A percentile compares a stretch with the other conserved stretches of the same genome.
Evolutionary conservation across 1,284 basidiomycete genomes (phyloP).

Genomic region (Fistulina hepatica): DNA sequence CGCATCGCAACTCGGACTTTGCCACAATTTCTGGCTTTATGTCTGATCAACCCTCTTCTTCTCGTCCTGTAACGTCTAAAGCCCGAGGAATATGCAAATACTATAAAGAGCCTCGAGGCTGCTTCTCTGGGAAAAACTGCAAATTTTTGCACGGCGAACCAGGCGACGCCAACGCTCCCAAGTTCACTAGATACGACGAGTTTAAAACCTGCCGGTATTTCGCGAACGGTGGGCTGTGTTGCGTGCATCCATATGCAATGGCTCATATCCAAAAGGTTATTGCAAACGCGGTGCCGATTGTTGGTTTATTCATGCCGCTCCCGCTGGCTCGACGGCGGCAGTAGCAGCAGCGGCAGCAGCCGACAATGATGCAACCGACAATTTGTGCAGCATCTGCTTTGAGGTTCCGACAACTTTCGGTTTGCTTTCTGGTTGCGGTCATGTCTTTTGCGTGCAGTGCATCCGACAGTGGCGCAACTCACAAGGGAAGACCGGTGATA

Average conservation of each 20-base stretch:
- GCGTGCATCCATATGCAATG: neutral
- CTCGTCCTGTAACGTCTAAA: slow-evolving; percentile 49
- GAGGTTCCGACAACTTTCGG: slow-evolving; percentile 60
- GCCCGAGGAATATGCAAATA: slow-evolving; percentile 55
- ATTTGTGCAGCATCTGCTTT: slow-evolving; percentile 58
- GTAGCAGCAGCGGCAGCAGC: slow-evolving; percentile 17
- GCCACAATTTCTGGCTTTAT: too few relatives aligned
- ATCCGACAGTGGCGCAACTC: slow-evolving; percentile 62
- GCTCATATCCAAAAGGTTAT: slow-evolving; percentile 32
- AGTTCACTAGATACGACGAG: slow-evolving; percentile 56
- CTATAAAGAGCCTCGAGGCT: slow-evolving; percentile 48
- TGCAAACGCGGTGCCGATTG: slow-evolving; percentile 56
- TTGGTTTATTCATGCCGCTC: slow-evolving; percentile 54
- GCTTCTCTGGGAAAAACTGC: slow-evolving; percentile 53
- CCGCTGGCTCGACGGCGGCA: slow-evolving; percentile 12
- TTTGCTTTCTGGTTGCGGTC: slow-evolving; percentile 55
- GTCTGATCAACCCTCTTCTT: neutral
- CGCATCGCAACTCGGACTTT: too few relatives aligned
- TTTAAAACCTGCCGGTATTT: slow-evolving; percentile 57
- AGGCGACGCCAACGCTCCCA: slow-evolving; percentile 21
- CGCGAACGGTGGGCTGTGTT: slow-evolving; percentile 33
- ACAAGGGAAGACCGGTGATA: slow-evolving; percentile 38
- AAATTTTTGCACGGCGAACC: slow-evolving; percentile 58
- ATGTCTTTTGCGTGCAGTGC: slow-evolving; percentile 69
- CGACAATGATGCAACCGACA: slow-evolving; percentile 27